phyloP scores from a whole-genome alignment of 306 rosid genomes.

The Cucumis hystrix region DNA sequence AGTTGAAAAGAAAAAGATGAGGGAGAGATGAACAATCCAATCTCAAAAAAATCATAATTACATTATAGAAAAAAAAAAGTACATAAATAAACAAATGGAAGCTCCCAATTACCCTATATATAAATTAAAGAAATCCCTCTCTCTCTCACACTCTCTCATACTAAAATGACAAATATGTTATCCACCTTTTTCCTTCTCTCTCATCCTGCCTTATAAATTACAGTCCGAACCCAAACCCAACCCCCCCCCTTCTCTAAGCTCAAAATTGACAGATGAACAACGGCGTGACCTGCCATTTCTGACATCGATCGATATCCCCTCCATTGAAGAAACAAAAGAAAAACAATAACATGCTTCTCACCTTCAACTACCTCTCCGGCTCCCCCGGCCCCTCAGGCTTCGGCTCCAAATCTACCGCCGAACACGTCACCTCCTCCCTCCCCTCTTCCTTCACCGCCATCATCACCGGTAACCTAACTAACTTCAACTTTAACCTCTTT shows the following conservation, averaged over 20 bases:
- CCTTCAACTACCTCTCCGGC: slow-evolving; percentile 63
- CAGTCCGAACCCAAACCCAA: not conserved
- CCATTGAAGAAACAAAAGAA: no score
- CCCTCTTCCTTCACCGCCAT: slow-evolving; percentile 69
- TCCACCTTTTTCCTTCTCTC: not conserved
- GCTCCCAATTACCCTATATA: not conserved
- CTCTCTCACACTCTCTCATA: no score
- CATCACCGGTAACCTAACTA: slow-evolving; percentile 44
- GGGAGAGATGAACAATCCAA: no score
- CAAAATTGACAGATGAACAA: slow-evolving; percentile 3
- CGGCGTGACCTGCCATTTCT: slow-evolving; percentile 6
- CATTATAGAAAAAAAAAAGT: not conserved
- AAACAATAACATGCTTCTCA: slow-evolving; percentile 29
- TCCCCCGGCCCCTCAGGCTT: slow-evolving; percentile 59
- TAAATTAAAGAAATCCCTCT: not conserved
- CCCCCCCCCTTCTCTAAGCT: not conserved
- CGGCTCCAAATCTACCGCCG: slow-evolving; percentile 83
- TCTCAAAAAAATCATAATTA: not conserved
- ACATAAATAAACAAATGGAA: not conserved
- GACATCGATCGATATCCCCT: not conserved
- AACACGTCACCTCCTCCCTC: slow-evolving; percentile 35
- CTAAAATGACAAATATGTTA: slow-evolving; percentile 4
- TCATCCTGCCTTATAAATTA: not conserved
- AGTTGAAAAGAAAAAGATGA: no score
- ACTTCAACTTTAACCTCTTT: not conserved